Percentiles rank a stretch among this genome's conserved stretches.
Conservation (phyloP, 1,139 yeast species). For the Kodamaea fungicola region DNA sequence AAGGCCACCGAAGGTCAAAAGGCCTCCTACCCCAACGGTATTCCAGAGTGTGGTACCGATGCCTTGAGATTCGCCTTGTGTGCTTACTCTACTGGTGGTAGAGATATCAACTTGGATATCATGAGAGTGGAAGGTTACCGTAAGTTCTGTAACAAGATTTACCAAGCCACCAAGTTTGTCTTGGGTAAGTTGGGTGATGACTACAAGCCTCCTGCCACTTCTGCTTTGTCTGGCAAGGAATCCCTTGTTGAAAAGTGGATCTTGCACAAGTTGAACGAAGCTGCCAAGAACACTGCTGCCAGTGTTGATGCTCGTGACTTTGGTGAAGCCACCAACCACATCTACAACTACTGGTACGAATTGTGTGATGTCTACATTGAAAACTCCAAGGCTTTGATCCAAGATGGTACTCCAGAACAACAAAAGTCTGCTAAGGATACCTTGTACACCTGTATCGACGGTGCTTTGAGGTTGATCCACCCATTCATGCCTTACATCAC, state of each 20-base stretch:
- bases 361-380: conserved; percentile 97
- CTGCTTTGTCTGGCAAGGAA: conserved; percentile 68
- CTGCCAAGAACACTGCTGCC: conserved; percentile 63
- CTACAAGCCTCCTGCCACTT: conserved; percentile 61
- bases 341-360: conserved; percentile 94
- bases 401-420: conserved; percentile 85
- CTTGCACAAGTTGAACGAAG: conserved; percentile 73
- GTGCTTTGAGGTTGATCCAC: conserved; percentile 87
- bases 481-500: conserved; percentile 98
- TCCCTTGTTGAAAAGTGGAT: conserved; percentile 97
- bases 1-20: conserved; percentile 89
- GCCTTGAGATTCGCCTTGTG: conserved; percentile 97
- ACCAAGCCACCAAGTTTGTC: conserved; percentile 97
- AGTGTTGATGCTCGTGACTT: conserved; percentile 83
- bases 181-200: conserved; percentile 89
- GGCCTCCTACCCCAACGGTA: conserved; percentile 91
- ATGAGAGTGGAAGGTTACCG: conserved; percentile 98
- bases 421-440: conserved; percentile 91
- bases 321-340: conserved; percentile 79
- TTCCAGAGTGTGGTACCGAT: conserved; percentile 99
- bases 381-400: conserved; percentile 88
- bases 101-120: conserved; percentile 95
- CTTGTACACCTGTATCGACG: conserved; percentile 86
- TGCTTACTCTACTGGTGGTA: conserved; percentile 98
- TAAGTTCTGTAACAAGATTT: conserved; percentile 98